Evolutionary conservation across 257 asterid species (phyloP).

Genomic region (Solanum chilense): DNA sequence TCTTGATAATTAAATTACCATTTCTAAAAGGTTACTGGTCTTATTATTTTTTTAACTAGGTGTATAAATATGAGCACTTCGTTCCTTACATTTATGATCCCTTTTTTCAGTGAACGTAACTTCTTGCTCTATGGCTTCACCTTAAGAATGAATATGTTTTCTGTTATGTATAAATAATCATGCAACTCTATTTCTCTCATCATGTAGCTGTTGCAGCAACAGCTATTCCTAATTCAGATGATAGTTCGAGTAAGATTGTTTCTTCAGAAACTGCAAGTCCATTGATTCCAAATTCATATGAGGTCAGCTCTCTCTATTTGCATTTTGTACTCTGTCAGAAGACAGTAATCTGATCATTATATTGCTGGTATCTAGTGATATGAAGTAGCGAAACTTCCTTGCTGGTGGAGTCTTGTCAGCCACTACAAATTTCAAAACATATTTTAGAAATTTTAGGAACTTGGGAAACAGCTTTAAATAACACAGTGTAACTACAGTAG

Average conservation of each 20-base stretch:
- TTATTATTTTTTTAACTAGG: not conserved
- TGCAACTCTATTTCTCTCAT: not conserved
- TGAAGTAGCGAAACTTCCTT: not conserved
- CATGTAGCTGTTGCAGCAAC: not conserved
- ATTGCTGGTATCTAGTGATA: not conserved
- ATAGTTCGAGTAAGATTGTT: constrained; percentile 18
- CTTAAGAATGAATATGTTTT: not conserved
- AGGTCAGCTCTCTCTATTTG: constrained; percentile 29
- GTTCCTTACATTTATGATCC: not conserved
- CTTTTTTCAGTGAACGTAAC: not conserved
- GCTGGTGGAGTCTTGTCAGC: not conserved
- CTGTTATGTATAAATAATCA: not conserved
- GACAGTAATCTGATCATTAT: not conserved
- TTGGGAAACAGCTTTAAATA: not conserved
- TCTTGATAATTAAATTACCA: not conserved
- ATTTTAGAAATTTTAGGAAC: not conserved
- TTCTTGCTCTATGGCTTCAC: not conserved
- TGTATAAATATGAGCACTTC: not conserved
- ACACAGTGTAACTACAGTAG: not conserved
- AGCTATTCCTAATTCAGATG: constrained; percentile 21
- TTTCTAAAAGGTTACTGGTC: not conserved
- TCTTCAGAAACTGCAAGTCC: constrained; percentile 26
- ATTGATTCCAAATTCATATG: constrained; percentile 36
- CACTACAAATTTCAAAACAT: not conserved
- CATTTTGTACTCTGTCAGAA: not conserved